These are phyloP conservation scores for Microthlaspi erraticum DNA, from an alignment of 345 rosid species.

Conservation along the genomic window DNA sequence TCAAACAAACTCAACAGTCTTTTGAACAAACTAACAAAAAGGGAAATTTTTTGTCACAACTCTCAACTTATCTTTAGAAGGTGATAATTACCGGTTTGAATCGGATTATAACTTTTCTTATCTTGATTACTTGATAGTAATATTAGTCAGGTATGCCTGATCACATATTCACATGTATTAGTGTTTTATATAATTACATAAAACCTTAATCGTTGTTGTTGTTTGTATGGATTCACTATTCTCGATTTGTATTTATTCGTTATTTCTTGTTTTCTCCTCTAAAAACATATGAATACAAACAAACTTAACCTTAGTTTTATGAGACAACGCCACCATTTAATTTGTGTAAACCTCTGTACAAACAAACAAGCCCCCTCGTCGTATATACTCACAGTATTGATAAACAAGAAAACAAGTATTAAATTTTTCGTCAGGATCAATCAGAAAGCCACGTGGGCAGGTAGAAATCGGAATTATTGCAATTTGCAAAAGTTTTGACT, in stretches of 20 bases:
- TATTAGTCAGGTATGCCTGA: neutral
- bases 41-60: neutral
- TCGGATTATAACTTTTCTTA: neutral
- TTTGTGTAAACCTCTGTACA: neutral
- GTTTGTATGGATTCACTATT: neutral
- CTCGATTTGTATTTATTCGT: neutral
- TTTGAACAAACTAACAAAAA: constrained; percentile 31
- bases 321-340: neutral
- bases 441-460: constrained; percentile 32
- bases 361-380: neutral
- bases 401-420: no score
- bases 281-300: neutral
- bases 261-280: neutral
- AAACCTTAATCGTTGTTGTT: neutral
- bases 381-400: neutral
- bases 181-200: neutral
- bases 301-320: neutral
- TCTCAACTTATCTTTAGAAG: constrained; percentile 28
- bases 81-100: neutral
- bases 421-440: constrained; percentile 4
- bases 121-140: neutral
- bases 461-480: constrained; percentile 30
- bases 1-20: constrained; percentile 35
- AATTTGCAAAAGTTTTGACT: constrained; percentile 30
- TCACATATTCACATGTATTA: neutral